These are phyloP conservation scores for Teunomyces lycoperdinae DNA, from an alignment of 805 yeast genomes.

Conservation along the genomic window DNA sequence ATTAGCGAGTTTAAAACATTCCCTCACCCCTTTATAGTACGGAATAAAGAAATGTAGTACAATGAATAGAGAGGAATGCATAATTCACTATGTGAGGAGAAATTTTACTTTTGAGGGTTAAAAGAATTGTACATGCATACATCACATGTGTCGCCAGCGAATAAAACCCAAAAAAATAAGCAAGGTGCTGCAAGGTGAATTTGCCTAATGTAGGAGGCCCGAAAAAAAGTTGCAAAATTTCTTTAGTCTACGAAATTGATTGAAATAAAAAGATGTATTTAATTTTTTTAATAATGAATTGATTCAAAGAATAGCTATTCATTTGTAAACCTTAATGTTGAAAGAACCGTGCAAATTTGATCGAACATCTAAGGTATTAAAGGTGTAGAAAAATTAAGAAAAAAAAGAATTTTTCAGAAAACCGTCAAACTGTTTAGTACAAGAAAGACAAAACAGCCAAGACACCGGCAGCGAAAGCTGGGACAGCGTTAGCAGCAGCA, in stretches of 20 bases:
- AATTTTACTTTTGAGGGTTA: no score
- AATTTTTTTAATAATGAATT: no score
- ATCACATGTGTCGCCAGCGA: no score
- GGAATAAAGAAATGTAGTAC: neutral
- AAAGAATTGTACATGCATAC: no score
- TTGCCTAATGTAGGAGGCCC: no score
- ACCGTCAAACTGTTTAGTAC: constrained; percentile 6
- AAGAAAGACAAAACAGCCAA: constrained; percentile 14
- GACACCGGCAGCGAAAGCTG: constrained; percentile 13
- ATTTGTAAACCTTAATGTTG: neutral
- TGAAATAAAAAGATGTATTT: no score
- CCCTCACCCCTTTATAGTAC: neutral
- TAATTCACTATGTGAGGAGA: no score
- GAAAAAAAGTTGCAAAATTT: no score
- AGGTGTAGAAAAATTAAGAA: neutral
- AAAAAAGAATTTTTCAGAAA: neutral
- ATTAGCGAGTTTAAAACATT: neutral
- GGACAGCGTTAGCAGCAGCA: constrained; percentile 9
- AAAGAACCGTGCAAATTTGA: neutral
- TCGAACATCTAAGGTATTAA: neutral
- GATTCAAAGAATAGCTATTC: neutral
- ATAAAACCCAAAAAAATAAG: no score
- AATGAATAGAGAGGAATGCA: no score
- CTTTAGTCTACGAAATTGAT: no score
- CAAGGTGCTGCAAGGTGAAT: no score